Percentiles rank a stretch among this genome's conserved stretches.
These are phyloP conservation scores for Laetiporus sulphureus DNA, from an alignment of 1,284 basidiomycete genomes.

Conservation along the genomic window DNA sequence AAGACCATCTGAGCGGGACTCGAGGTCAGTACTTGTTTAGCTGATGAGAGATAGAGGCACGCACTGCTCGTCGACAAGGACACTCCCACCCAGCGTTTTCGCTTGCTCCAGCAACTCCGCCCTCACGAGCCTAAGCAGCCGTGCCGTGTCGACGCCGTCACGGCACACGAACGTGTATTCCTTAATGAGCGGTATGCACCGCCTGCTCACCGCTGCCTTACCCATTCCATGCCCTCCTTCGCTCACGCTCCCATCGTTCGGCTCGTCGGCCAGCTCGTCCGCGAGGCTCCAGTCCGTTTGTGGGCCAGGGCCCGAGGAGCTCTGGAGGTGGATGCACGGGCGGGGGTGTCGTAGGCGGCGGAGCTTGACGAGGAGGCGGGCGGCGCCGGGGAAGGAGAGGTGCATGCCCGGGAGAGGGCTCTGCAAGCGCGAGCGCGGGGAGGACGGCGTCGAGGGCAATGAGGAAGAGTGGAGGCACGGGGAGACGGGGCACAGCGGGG, in stretches of 20 bases:
- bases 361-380: constrained; percentile 47
- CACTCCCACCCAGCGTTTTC: constrained; percentile 46
- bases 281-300: constrained; percentile 42
- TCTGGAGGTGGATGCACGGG: constrained; percentile 30
- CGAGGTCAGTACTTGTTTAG: background rate
- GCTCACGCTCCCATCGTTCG: too few species aligned
- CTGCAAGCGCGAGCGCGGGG: constrained; percentile 13
- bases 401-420: constrained; percentile 14
- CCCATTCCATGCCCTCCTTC: too few species aligned
- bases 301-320: constrained; percentile 43
- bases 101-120: constrained; percentile 46
- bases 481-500: too few species aligned
- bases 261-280: too few species aligned
- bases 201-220: constrained; percentile 28
- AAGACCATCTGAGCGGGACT: constrained; percentile 45
- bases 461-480: constrained; percentile 23
- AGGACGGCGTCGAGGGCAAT: constrained; percentile 16
- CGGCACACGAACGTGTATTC: constrained; percentile 50
- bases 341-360: constrained; percentile 25
- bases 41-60: constrained; percentile 23
- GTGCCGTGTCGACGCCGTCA: constrained; percentile 55
- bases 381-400: constrained; percentile 34
- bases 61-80: constrained; percentile 63
- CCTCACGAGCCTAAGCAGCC: constrained; percentile 50
- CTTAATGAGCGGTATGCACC: constrained; percentile 38